A percentile compares a stretch with the other conserved stretches of the same genome.
Conservation (phyloP, 345 rosid species). For the Syzygium jambos region DNA sequence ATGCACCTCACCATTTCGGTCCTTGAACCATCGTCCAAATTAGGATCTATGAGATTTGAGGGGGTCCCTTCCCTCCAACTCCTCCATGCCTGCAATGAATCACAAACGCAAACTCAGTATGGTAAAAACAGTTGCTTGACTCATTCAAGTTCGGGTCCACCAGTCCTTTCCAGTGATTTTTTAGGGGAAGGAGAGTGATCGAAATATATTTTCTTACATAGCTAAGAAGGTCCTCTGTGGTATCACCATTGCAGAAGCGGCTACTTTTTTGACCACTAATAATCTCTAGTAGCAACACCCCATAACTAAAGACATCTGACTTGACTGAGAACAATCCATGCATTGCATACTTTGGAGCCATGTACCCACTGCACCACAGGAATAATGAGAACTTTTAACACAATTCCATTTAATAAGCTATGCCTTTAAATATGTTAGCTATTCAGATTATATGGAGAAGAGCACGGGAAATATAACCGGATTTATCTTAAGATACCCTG, state of each 20-base stretch:
- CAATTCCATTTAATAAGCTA: neutral
- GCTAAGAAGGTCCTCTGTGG: neutral
- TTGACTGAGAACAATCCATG: neutral
- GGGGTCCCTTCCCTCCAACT: neutral
- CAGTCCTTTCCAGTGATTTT: neutral
- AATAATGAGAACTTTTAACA: neutral
- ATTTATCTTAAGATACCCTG: neutral
- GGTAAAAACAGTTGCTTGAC: fast-evolving
- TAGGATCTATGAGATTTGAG: neutral
- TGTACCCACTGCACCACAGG: neutral
- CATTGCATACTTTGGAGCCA: neutral
- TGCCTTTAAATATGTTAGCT: neutral
- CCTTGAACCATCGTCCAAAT: neutral
- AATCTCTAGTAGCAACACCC: neutral
- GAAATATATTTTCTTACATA: neutral
- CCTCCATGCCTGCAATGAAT: neutral
- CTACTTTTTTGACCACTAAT: neutral
- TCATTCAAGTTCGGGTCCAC: neutral
- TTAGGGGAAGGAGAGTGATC: neutral
- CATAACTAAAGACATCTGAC: neutral
- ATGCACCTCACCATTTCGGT: neutral
- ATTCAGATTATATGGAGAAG: neutral
- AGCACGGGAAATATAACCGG: neutral
- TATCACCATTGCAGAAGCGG: neutral
- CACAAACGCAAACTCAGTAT: neutral